Percentiles rank a stretch among this genome's conserved stretches.
These are phyloP conservation scores for Epicoccum nigrum DNA, from an alignment of 2,329 filamentous ascomycete genomes.

Conservation along the genomic window DNA sequence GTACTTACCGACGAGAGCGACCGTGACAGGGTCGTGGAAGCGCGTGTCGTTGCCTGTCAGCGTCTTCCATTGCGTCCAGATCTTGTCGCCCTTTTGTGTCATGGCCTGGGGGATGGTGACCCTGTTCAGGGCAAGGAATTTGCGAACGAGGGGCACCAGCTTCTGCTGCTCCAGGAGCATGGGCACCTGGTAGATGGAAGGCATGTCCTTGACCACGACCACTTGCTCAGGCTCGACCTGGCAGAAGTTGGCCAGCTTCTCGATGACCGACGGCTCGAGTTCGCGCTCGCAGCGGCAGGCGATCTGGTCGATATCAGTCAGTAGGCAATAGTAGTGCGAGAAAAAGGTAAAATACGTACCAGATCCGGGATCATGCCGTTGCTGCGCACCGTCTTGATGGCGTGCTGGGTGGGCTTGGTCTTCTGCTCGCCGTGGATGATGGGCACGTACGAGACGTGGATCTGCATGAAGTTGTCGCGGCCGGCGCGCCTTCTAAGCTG, in stretches of 20 bases:
- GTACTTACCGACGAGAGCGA: slow-evolving; percentile 94
- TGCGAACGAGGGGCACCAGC: slow-evolving; percentile 70
- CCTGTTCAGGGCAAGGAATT: slow-evolving; percentile 68
- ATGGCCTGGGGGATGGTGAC: slow-evolving; percentile 60
- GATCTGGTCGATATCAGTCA: slow-evolving; percentile 63
- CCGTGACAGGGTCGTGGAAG: slow-evolving; percentile 72
- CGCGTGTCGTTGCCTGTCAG: slow-evolving; percentile 71
- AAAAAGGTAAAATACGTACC: no score
- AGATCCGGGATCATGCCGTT: slow-evolving; percentile 70
- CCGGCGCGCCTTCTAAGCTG: slow-evolving; percentile 77
- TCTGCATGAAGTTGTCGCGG: slow-evolving; percentile 82
- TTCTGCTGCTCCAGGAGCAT: slow-evolving; percentile 86
- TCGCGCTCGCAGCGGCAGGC: slow-evolving; percentile 87
- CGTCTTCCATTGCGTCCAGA: slow-evolving; percentile 79
- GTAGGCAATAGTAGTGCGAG: no score
- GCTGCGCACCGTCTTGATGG: slow-evolving; percentile 82
- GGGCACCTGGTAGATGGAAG: slow-evolving; percentile 92
- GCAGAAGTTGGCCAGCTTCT: slow-evolving; percentile 89
- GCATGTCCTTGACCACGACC: slow-evolving; percentile 83
- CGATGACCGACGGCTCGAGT: slow-evolving; percentile 74
- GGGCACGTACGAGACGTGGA: slow-evolving; percentile 88
- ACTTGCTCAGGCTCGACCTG: slow-evolving; percentile 87
- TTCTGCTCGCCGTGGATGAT: slow-evolving; percentile 81
- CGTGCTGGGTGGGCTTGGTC: slow-evolving; percentile 95
- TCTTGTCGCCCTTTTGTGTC: slow-evolving; percentile 66